A percentile compares a stretch with the other conserved stretches of the same genome.
These are phyloP conservation scores for Verticillium isaacii DNA, from an alignment of 2,329 filamentous ascomycete species.

Conservation along the genomic window DNA sequence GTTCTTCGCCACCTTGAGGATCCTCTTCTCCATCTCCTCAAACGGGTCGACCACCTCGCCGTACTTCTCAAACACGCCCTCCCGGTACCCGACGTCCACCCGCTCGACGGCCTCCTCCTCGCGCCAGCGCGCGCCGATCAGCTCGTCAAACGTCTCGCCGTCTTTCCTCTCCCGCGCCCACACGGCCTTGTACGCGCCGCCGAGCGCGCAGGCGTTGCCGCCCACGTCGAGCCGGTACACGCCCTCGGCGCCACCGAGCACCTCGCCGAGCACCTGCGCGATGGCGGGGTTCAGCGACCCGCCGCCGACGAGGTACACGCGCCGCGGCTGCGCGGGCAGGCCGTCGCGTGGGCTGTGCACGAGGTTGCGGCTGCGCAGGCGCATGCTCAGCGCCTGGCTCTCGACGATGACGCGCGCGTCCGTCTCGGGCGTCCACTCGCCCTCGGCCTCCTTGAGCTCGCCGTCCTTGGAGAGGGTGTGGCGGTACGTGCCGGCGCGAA, in stretches of 20 bases:
- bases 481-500: conserved; percentile 80
- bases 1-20: conserved; percentile 44
- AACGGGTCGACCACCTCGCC: conserved; percentile 73
- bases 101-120: conserved; percentile 79
- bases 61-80: conserved; percentile 72
- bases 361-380: conserved; percentile 75
- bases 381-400: conserved; percentile 88
- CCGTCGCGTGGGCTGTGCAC: conserved; percentile 40
- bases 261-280: conserved; percentile 76
- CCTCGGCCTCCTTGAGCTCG: conserved; percentile 37
- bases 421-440: conserved; percentile 49
- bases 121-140: conserved; percentile 79
- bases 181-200: conserved; percentile 91
- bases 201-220: conserved; percentile 89
- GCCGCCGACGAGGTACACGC: conserved; percentile 92
- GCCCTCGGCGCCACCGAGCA: conserved; percentile 83
- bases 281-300: conserved; percentile 89
- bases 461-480: conserved; percentile 57
- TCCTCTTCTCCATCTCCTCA: conserved; percentile 65
- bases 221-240: conserved; percentile 93
- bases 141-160: conserved; percentile 78
- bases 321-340: conserved; percentile 77
- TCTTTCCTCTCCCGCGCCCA: conserved; percentile 74
- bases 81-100: conserved; percentile 75
- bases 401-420: conserved; percentile 88